Evolutionary conservation across 2,329 filamentous ascomycete species (phyloP), one percentile per base, ranked within the genome.

Genomic region (Leptosphaerulina australis): DNA sequence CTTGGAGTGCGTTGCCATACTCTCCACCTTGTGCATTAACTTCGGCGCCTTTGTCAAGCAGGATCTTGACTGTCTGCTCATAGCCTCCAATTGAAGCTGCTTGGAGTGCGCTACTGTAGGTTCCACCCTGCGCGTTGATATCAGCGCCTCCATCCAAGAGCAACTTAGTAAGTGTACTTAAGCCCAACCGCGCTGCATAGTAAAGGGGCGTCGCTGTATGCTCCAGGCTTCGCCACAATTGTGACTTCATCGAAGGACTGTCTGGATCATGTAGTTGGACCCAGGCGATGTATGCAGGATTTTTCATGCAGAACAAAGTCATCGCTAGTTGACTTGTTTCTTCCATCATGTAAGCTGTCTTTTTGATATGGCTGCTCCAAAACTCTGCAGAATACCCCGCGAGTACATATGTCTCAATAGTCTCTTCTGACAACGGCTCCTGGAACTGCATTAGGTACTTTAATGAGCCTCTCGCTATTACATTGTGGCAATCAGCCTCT

Each of bases 311-410:
- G 8, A 65, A 24, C 9, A 68, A 18, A 46, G 35, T 17, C 17
- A 64, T 37, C 14, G 50, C 54, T 25, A 50, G 12, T 12, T 14
- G 35, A 45, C 39, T 56, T 14, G 20, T 45, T 39, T 25, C 34
- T 36, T 44, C 35, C n/a, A 51, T 57, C 47, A 48, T 43, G 15
- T 47, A 46, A 33, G 15, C 41, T 46, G 48, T 51, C n/a, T 52
- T 51, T 33, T 15, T 25, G 37, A 40, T 18, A 51, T 72, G 69
- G 17, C 28, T 41, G 17, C 34, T 56, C 68, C 67, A 72, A 49
- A 58, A 64, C 36, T 59, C 10, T 21, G 67, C 66, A 25, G 62
- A 46, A 38, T 72, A 72, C 3, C 29, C n/a, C 39, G 65, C 64
- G 1, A 71, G 55, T 11, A 47, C 49, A n/a, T 31, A 64, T 7